Conservation (phyloP, 768 basidiomycete species). For the Mycena vulgaris region DNA sequence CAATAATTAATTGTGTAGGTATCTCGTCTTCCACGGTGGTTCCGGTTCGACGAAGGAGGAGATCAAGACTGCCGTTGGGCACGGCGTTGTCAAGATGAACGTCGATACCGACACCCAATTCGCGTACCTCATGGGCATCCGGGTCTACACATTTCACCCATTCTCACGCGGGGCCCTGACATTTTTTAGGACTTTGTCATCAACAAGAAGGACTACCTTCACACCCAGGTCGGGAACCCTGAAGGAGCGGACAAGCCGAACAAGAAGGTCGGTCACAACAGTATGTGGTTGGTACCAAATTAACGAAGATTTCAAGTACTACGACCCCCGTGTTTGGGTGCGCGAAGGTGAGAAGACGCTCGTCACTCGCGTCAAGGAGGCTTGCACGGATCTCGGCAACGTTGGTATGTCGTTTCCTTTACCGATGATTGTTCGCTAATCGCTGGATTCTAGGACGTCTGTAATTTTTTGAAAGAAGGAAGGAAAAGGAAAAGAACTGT, state of each 20-base stretch:
- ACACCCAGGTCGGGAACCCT: slow-evolving; percentile 96
- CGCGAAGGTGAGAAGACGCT: slow-evolving; percentile 99
- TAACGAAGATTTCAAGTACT: slow-evolving; percentile 65
- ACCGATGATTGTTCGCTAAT: not conserved
- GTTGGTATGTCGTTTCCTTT: slow-evolving; percentile 50
- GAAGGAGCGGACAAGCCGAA: slow-evolving; percentile 98
- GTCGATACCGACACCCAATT: slow-evolving; percentile 96
- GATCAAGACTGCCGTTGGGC: slow-evolving; percentile 89
- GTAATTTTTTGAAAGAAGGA: slow-evolving; percentile 13
- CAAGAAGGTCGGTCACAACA: slow-evolving; percentile 82
- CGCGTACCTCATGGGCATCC: slow-evolving; percentile 90
- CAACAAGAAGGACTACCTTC: slow-evolving; percentile 90
- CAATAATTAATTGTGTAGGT: slow-evolving; percentile 62
- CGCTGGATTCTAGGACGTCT: slow-evolving; percentile 8
- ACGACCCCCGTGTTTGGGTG: slow-evolving; percentile 98
- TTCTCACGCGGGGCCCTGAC: slow-evolving; percentile 7
- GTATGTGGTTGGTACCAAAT: not conserved
- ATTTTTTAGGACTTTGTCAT: slow-evolving; percentile 81
- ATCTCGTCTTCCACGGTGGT: slow-evolving; percentile 99
- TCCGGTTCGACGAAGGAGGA: slow-evolving; percentile 98
- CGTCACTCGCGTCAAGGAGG: slow-evolving; percentile 88
- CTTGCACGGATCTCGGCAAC: slow-evolving; percentile 92
- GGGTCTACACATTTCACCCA: slow-evolving; percentile 59
- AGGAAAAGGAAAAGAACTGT: slow-evolving; percentile 12
- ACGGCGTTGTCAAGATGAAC: slow-evolving; percentile 99